Evolutionary conservation across 2,329 filamentous ascomycete genomes (phyloP), one percentile per base, ranked within the genome.

Genomic region (Fusarium poae): DNA sequence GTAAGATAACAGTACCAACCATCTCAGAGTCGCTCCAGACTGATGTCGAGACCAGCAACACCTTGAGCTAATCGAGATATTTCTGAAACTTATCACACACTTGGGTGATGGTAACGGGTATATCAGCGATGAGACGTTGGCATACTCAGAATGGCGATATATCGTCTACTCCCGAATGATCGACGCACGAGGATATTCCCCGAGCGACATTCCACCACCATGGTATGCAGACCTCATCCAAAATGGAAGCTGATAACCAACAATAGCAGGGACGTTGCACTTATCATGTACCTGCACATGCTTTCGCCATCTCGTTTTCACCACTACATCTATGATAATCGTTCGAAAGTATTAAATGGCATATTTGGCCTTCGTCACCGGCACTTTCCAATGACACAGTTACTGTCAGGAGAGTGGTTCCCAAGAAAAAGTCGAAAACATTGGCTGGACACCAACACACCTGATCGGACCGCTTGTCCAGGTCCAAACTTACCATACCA

Each of bases 121-220:
- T 0, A 53, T 45, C 4, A 62, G 32, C 5, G 45, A 62, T 2
- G 39, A 62, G 8, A 53, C 58, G 1, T 18, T 61, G 13, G 56
- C 39, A 18, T 62, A 61, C 27, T 62, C 39, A 3, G 58, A 61
- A 53, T 62, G 58, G 56, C 45, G 58, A 8, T 62, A 61, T n/a
- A 23, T 25, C 1, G 30, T 53, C 18, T 62, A 62, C 16, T 12
- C 43, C 23, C 55, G 16, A 4, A 34, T 62, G n/a, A 60, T 61
- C 10, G 56, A 61, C 2, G 0, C 12, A 2, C 20, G 39, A 34
- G 56, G 58, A 1, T 45, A 61, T 23, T 53, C 20, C 9, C 56
- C 58, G 2, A 39, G 37, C 0, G 58, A 62, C 1, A 29, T 44
- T 32, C 25, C 21, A 2, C 58, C 58, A 1, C 56, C 56, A 3